Evolutionary conservation across 163 green algal genomes (phyloP).

Genomic region (Volvox carteri): DNA sequence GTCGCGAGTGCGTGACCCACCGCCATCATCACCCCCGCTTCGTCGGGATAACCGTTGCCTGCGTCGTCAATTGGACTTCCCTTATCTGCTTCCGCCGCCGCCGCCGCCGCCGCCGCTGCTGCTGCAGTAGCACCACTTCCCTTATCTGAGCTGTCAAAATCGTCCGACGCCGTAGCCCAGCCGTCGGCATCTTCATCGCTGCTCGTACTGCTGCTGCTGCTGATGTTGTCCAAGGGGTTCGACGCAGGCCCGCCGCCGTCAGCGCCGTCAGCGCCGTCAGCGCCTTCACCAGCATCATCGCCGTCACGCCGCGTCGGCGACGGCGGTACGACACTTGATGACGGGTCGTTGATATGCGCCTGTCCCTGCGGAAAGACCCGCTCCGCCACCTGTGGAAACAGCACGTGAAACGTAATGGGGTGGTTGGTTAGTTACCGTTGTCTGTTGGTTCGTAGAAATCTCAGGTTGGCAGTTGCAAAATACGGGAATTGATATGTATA

Average conservation of each 20-base stretch:
- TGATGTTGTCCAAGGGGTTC: conserved; percentile 29
- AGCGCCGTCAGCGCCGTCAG: background rate
- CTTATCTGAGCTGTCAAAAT: background rate
- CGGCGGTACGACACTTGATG: background rate
- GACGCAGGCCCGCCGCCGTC: background rate
- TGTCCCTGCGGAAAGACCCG: conserved; percentile 33
- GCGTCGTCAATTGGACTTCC: background rate
- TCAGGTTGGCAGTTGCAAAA: no score
- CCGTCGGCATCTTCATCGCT: background rate
- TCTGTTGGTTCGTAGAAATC: no score
- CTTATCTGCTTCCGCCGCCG: background rate
- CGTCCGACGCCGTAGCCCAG: conserved; percentile 42
- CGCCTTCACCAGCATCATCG: background rate
- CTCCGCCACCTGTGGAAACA: conserved; percentile 5
- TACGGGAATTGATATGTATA: no score
- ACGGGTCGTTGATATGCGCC: conserved; percentile 4
- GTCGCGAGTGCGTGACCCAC: background rate
- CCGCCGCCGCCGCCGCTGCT: background rate
- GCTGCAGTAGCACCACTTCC: background rate
- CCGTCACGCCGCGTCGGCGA: background rate
- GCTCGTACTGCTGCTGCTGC: conserved; percentile 15
- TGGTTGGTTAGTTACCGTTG: no score
- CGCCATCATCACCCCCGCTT: background rate
- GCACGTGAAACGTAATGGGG: no score
- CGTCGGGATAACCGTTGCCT: background rate